These are phyloP conservation scores for Lactarius trivialis DNA, from an alignment of 768 basidiomycete genomes.

Conservation along the genomic window DNA sequence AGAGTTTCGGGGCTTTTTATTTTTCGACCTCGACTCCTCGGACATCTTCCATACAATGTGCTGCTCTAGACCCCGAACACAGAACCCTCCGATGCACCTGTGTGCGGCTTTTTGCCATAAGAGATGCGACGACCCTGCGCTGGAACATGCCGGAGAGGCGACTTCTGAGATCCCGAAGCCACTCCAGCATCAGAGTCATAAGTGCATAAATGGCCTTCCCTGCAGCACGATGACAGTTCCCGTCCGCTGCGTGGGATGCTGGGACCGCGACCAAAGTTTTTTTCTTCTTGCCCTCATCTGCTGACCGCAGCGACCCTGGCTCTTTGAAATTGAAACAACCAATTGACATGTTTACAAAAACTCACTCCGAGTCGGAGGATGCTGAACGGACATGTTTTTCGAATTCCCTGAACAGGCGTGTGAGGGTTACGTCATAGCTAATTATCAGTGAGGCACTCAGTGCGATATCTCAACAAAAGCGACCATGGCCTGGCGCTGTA, in stretches of 20 bases:
- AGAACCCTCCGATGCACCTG: conserved; percentile 33
- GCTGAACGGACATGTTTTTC: not conserved
- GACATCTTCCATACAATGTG: conserved; percentile 31
- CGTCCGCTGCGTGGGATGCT: not conserved
- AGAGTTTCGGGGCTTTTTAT: not conserved
- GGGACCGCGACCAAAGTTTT: not conserved
- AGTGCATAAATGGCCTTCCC: not conserved
- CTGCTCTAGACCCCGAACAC: conserved; percentile 27
- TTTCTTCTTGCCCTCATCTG: conserved; percentile 31
- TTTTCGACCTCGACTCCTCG: conserved; percentile 34
- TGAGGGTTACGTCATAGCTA: not conserved
- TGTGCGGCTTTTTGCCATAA: conserved; percentile 34
- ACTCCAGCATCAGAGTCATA: not conserved
- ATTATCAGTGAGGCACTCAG: not conserved
- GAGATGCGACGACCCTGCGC: conserved; percentile 29
- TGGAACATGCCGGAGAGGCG: conserved; percentile 38
- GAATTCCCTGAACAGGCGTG: not conserved
- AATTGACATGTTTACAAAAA: conserved; percentile 13
- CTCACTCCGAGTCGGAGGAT: too few species aligned
- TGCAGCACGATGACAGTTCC: not conserved
- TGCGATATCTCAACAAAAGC: not conserved
- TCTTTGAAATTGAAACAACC: conserved; percentile 34
- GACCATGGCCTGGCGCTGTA: conserved; percentile 78
- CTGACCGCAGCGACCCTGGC: conserved; percentile 39
- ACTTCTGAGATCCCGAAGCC: not conserved